Conservation (phyloP, 2,329 filamentous ascomycete genomes). For the Alternaria dauci region DNA sequence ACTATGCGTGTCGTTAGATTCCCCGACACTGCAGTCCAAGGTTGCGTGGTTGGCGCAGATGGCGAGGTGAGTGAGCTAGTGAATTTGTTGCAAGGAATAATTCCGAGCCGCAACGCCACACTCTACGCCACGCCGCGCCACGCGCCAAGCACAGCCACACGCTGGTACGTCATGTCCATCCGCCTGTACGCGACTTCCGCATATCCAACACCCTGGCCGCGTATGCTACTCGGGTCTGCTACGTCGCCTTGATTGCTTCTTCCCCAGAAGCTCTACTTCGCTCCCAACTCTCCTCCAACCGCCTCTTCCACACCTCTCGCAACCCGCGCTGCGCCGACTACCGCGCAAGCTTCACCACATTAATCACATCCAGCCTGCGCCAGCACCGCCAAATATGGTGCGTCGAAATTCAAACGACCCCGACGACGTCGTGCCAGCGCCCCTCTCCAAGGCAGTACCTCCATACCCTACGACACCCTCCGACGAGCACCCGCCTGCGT, state of each 20-base stretch:
- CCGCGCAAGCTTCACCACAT: not conserved
- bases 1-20: not conserved
- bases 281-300: not conserved
- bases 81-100: conserved; percentile 14
- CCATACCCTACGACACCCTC: conserved; percentile 57
- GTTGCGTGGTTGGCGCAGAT: not conserved
- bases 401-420: conserved; percentile 54
- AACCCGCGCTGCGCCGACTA: conserved; percentile 1
- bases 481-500: conserved; percentile 37
- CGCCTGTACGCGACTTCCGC: conserved; percentile 14
- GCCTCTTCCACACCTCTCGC: not conserved
- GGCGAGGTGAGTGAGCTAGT: conserved; percentile 13
- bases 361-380: not conserved
- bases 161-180: conserved; percentile 21
- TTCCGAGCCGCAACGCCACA: not conserved
- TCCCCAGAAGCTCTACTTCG: not conserved
- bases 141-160: conserved; percentile 5
- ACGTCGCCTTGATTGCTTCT: conserved; percentile 2
- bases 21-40: not conserved
- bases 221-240: conserved; percentile 9
- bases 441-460: conserved; percentile 52
- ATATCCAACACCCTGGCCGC: conserved; percentile 9
- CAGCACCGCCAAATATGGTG: conserved; percentile 50
- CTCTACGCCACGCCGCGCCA: not conserved
- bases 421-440: conserved; percentile 51